Percentiles rank a stretch among this genome's conserved stretches.
Evolutionary conservation across 2,329 filamentous ascomycete species (phyloP).

Genomic region (Aspergillus sp.): DNA sequence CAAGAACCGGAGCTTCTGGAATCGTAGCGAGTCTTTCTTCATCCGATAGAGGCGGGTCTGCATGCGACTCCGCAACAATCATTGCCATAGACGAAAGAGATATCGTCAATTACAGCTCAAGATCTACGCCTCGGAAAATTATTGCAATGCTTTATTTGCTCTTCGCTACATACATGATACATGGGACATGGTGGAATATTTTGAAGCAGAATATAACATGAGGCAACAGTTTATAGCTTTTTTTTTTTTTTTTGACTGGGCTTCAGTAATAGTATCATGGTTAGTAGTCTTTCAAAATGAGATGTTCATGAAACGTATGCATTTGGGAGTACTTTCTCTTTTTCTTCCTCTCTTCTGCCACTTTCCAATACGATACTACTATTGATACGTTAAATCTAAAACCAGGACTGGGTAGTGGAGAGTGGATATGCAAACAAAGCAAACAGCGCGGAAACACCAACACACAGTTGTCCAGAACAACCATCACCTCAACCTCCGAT

Average conservation of each 20-base stretch:
- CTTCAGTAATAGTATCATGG: not conserved
- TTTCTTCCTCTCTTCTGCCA: no score
- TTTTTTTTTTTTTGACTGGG: not conserved
- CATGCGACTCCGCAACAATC: not conserved
- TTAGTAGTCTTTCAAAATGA: not conserved
- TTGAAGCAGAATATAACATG: no score
- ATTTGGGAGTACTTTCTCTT: no score
- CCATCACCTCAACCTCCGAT: slow-evolving; percentile 19
- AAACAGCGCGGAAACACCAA: slow-evolving; percentile 19
- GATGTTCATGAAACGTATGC: not conserved
- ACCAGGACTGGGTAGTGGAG: not conserved
- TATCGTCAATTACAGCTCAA: no score
- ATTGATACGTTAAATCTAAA: no score
- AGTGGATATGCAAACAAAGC: slow-evolving; percentile 24
- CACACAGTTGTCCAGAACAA: slow-evolving; percentile 26
- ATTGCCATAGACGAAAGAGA: no score
- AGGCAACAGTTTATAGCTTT: no score
- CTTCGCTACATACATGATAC: no score
- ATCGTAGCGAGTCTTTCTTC: slow-evolving; percentile 57
- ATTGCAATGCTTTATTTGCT: no score
- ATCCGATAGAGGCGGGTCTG: slow-evolving; percentile 43
- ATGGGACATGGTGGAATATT: no score
- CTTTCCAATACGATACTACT: no score
- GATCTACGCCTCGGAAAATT: no score
- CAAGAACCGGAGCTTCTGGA: slow-evolving; percentile 54